Evolutionary conservation across 306 rosid genomes (phyloP).

Genomic region (Mimosa bimucronata): DNA sequence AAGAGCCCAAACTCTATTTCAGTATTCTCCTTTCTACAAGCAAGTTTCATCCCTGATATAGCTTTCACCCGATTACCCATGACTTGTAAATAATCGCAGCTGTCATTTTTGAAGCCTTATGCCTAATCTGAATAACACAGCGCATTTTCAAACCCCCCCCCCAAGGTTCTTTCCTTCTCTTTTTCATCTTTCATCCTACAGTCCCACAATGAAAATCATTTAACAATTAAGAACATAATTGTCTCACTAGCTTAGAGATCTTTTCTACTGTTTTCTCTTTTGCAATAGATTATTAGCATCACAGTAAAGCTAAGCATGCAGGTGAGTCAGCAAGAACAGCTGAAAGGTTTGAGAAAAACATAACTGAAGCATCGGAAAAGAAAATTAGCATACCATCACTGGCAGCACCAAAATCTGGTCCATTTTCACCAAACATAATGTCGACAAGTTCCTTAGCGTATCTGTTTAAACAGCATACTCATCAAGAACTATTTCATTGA

Average conservation of each 20-base stretch:
- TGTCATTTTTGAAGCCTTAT: too few relatives aligned
- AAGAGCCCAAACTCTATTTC: neutral
- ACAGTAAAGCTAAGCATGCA: neutral
- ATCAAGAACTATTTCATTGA: conserved; percentile 27
- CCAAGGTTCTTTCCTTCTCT: too few relatives aligned
- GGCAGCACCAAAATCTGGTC: conserved; percentile 97
- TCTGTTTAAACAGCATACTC: conserved; percentile 53
- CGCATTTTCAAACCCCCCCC: too few relatives aligned
- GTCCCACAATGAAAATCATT: conserved; percentile 21
- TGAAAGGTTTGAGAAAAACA: neutral
- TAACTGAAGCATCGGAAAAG: conserved; percentile 15
- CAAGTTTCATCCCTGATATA: conserved; percentile 1
- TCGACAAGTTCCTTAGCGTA: conserved; percentile 92
- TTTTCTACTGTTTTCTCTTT: neutral
- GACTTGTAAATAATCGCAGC: too few relatives aligned
- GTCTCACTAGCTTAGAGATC: neutral
- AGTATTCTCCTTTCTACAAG: neutral
- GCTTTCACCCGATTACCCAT: neutral
- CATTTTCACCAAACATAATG: conserved; percentile 74
- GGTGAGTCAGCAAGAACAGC: conserved; percentile 9
- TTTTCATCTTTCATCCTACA: too few relatives aligned
- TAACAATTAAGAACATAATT: neutral
- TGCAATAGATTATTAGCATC: conserved; percentile 2
- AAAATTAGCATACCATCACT: conserved; percentile 80
- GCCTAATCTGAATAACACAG: too few relatives aligned